Conservation (phyloP, 495 filamentous ascomycete genomes). For the Terfezia boudieri region DNA sequence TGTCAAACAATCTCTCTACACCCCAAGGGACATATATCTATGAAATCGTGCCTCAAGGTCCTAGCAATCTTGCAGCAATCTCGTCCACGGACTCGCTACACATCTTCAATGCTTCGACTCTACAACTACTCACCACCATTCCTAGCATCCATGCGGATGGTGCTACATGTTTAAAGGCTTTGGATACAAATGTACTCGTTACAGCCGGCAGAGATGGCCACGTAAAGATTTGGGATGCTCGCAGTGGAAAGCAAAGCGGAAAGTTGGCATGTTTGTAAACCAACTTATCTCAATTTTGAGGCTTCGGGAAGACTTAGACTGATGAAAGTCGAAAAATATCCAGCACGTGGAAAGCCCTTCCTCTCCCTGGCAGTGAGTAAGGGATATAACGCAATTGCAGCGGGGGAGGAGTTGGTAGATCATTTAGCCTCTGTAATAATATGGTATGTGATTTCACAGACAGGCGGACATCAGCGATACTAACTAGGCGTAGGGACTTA, state of each 20-base stretch:
- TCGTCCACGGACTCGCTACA: slow-evolving; percentile 25
- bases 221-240: slow-evolving; percentile 35
- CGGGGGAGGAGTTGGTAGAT: slow-evolving; percentile 57
- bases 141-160: slow-evolving; percentile 36
- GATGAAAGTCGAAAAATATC: neutral
- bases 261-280: slow-evolving; percentile 16
- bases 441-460: slow-evolving; percentile 31
- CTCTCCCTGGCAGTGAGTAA: neutral
- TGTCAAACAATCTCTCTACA: too few species aligned
- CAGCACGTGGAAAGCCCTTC: neutral
- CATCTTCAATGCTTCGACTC: slow-evolving; percentile 32
- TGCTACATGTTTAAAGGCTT: slow-evolving; percentile 35
- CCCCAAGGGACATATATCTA: too few species aligned
- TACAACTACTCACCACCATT: slow-evolving; percentile 23
- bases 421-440: slow-evolving; percentile 49
- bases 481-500: neutral
- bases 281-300: too few species aligned
- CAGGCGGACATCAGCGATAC: neutral
- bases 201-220: slow-evolving; percentile 39
- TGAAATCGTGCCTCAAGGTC: too few species aligned
- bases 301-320: neutral
- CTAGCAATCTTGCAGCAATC: neutral
- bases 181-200: slow-evolving; percentile 25
- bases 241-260: slow-evolving; percentile 21
- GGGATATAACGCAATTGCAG: slow-evolving; percentile 29